Percentiles rank a stretch among this genome's conserved stretches.
Conservation (phyloP, 768 basidiomycete genomes). For the Fibroporia radiculosa region DNA sequence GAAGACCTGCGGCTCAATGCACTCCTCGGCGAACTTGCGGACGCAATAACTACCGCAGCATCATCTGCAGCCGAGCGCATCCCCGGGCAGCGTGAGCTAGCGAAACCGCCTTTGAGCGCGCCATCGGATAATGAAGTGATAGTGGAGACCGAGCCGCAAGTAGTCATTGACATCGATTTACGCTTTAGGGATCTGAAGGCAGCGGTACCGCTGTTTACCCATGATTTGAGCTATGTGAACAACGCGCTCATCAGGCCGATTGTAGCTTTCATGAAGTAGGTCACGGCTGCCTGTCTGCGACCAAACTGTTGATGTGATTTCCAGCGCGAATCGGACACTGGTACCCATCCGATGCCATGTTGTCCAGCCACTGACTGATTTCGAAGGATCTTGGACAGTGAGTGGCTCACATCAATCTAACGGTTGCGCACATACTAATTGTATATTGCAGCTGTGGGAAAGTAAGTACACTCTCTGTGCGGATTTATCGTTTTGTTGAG, state of each 20-base stretch:
- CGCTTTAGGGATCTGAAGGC: conserved; percentile 95
- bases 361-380: conserved; percentile 75
- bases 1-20: conserved; percentile 69
- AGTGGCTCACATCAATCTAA: conserved; percentile 24
- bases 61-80: conserved; percentile 56
- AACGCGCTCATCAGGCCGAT: conserved; percentile 91
- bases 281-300: conserved; percentile 12
- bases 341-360: conserved; percentile 91
- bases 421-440: background rate
- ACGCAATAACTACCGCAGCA: conserved; percentile 66
- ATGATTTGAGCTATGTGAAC: conserved; percentile 85
- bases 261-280: conserved; percentile 97
- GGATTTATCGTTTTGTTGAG: background rate
- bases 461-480: conserved; percentile 40
- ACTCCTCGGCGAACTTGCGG: conserved; percentile 84
- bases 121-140: conserved; percentile 40
- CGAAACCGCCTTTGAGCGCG: conserved; percentile 75
- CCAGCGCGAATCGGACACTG: conserved; percentile 85
- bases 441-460: conserved; percentile 72
- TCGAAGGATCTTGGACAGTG: conserved; percentile 96
- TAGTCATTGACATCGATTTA: conserved; percentile 87
- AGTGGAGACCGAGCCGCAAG: conserved; percentile 30
- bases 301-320: conserved; percentile 12
- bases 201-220: conserved; percentile 85
- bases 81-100: conserved; percentile 81